Percentiles rank a stretch among this genome's conserved stretches.
These are phyloP conservation scores for Entelexis sorbosivorans DNA, from an alignment of 1,139 yeast species.

Conservation along the genomic window DNA sequence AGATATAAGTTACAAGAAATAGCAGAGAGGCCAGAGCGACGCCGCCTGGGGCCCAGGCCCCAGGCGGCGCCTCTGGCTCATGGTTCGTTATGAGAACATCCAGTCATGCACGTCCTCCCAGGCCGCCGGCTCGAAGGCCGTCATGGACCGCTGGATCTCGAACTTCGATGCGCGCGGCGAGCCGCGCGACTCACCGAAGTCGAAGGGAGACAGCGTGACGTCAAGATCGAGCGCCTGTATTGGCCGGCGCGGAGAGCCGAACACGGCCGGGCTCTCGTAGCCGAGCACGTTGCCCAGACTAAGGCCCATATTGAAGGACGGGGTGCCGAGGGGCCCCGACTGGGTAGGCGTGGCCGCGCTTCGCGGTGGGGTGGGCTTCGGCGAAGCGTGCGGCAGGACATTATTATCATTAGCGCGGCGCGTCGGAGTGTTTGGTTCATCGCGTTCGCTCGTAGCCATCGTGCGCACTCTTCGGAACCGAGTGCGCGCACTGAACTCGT, in stretches of 20 bases:
- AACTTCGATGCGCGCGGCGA: constrained; percentile 21
- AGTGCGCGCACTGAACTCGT: constrained; percentile 31
- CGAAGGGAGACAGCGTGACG: constrained; percentile 14
- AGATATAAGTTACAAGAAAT: constrained; percentile 1
- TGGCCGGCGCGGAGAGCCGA: constrained; percentile 16
- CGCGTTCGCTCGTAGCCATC: not conserved
- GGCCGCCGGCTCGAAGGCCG: constrained; percentile 27
- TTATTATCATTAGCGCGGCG: not conserved
- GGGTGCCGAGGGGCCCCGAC: constrained; percentile 5
- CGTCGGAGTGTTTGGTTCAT: constrained; percentile 11
- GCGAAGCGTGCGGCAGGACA: not conserved
- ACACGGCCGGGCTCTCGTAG: constrained; percentile 18
- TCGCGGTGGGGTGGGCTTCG: not conserved
- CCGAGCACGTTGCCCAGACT: constrained; percentile 8
- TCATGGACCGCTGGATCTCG: constrained; percentile 28
- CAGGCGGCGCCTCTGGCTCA: no score
- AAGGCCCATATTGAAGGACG: not conserved
- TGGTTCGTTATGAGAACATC: constrained; percentile 19
- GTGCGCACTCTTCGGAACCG: constrained; percentile 27
- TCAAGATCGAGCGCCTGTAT: constrained; percentile 12
- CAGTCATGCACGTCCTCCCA: constrained; percentile 25
- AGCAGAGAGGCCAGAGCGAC: no score
- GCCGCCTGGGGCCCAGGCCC: no score
- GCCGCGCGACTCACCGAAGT: constrained; percentile 15
- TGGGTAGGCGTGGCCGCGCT: not conserved